These are phyloP conservation scores for Ascocoryne sarcoides DNA, from an alignment of 2,329 filamentous ascomycete genomes.

Conservation along the genomic window DNA sequence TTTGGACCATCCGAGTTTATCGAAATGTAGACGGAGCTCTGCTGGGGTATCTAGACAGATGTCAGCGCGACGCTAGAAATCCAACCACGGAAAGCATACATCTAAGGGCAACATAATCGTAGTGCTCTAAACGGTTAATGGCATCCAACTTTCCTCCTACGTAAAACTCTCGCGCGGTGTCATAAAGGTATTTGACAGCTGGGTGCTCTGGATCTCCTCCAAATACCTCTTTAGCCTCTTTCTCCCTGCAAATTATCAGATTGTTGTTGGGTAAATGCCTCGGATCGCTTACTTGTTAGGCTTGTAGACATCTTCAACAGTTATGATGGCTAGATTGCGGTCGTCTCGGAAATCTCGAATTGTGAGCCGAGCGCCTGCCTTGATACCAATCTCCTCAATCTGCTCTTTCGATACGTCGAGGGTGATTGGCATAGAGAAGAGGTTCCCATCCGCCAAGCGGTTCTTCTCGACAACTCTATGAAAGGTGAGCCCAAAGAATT, in stretches of 20 bases:
- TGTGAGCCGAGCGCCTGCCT: slow-evolving; percentile 73
- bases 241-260: slow-evolving; percentile 45
- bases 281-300: slow-evolving; percentile 71
- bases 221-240: slow-evolving; percentile 91
- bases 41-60: slow-evolving; percentile 66
- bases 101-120: slow-evolving; percentile 95
- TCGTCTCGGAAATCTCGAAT: slow-evolving; percentile 96
- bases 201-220: slow-evolving; percentile 87
- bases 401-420: slow-evolving; percentile 72
- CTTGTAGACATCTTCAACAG: slow-evolving; percentile 88
- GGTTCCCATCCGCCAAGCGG: slow-evolving; percentile 77
- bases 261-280: neutral
- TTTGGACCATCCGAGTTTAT: slow-evolving; percentile 97
- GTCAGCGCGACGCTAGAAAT: neutral
- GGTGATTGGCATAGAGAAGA: slow-evolving; percentile 96
- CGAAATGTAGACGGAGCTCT: slow-evolving; percentile 91
- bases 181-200: slow-evolving; percentile 81
- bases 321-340: slow-evolving; percentile 90
- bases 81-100: slow-evolving; percentile 47
- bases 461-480: slow-evolving; percentile 76
- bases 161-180: slow-evolving; percentile 77
- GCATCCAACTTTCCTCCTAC: slow-evolving; percentile 94
- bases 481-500: slow-evolving; percentile 26
- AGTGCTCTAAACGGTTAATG: slow-evolving; percentile 91
- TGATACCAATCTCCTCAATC: slow-evolving; percentile 66